Conservation (phyloP, 495 filamentous ascomycete species). For the Xylaria venustula region DNA sequence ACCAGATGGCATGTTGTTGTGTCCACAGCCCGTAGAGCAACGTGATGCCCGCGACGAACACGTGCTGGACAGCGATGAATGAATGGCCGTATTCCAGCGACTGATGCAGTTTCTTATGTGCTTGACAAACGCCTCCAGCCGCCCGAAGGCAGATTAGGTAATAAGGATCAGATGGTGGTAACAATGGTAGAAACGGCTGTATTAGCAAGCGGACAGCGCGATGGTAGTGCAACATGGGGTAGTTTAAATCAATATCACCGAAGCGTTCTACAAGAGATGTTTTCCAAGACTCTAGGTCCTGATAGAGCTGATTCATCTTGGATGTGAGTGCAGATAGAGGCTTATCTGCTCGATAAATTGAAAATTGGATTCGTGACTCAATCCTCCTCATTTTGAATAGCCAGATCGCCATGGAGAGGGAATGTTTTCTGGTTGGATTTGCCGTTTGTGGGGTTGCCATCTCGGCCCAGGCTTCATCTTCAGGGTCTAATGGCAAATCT, state of each 20-base stretch:
- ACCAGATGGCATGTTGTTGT: slow-evolving; percentile 49
- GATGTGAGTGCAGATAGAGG: slow-evolving; percentile 44
- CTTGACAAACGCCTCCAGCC: slow-evolving; percentile 53
- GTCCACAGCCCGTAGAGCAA: slow-evolving; percentile 51
- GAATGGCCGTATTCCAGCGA: slow-evolving; percentile 51
- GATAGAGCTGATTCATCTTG: slow-evolving; percentile 50
- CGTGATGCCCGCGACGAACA: slow-evolving; percentile 56
- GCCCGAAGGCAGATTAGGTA: slow-evolving; percentile 51
- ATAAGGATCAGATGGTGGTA: slow-evolving; percentile 49
- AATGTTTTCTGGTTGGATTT: not conserved
- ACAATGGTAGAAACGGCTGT: slow-evolving; percentile 51
- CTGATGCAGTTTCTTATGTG: slow-evolving; percentile 53
- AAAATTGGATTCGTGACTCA: slow-evolving; percentile 54
- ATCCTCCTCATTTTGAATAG: slow-evolving; percentile 51
- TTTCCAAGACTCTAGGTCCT: slow-evolving; percentile 54
- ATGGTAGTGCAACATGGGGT: slow-evolving; percentile 53
- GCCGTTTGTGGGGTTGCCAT: not conserved
- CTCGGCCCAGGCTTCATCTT: slow-evolving; percentile 4
- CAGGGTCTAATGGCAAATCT: slow-evolving; percentile 42
- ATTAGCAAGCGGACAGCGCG: slow-evolving; percentile 51
- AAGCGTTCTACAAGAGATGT: slow-evolving; percentile 40
- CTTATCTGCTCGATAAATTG: slow-evolving; percentile 54
- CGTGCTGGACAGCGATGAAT: slow-evolving; percentile 54
- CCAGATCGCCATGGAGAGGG: slow-evolving; percentile 49
- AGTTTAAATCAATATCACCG: slow-evolving; percentile 42